phyloP scores from a whole-genome alignment of 2,329 filamentous ascomycete species.

The Colletotrichum sp. region DNA sequence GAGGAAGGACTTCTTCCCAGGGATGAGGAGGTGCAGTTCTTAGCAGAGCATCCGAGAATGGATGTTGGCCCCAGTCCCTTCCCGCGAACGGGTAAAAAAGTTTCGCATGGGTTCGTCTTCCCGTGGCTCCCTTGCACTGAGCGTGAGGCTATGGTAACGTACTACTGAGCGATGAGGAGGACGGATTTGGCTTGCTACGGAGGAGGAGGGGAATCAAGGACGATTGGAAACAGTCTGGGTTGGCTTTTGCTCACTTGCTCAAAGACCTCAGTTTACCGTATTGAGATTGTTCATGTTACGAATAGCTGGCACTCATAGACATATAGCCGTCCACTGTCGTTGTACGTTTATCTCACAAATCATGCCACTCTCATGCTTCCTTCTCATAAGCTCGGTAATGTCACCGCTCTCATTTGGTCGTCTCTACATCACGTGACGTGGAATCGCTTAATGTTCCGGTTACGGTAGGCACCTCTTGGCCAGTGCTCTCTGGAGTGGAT shows the following conservation, averaged over 20 bases:
- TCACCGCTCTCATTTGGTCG: constrained; percentile 6
- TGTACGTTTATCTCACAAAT: not conserved
- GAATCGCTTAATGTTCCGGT: constrained; percentile 21
- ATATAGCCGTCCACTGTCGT: not conserved
- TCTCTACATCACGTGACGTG: constrained; percentile 10
- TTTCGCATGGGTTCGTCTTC: not conserved
- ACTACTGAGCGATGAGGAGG: not conserved
- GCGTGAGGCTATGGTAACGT: not conserved
- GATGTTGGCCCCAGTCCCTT: not conserved
- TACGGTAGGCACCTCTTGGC: constrained; percentile 24
- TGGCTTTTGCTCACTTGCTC: not conserved
- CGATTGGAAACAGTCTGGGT: not conserved
- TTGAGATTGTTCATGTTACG: not conserved
- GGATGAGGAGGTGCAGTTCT: not conserved
- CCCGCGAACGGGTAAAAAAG: not conserved
- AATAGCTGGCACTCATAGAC: not conserved
- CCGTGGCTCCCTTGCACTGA: not conserved
- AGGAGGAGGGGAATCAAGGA: not conserved
- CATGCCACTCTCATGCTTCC: not conserved
- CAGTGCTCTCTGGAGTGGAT: constrained; percentile 14
- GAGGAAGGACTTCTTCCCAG: not conserved
- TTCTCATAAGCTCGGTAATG: not conserved
- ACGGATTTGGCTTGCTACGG: not conserved
- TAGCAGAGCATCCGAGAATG: not conserved
- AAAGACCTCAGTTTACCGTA: not conserved